Evolutionary conservation across 495 filamentous ascomycete genomes (phyloP).

Genomic region (Penicillium pancosmium): DNA sequence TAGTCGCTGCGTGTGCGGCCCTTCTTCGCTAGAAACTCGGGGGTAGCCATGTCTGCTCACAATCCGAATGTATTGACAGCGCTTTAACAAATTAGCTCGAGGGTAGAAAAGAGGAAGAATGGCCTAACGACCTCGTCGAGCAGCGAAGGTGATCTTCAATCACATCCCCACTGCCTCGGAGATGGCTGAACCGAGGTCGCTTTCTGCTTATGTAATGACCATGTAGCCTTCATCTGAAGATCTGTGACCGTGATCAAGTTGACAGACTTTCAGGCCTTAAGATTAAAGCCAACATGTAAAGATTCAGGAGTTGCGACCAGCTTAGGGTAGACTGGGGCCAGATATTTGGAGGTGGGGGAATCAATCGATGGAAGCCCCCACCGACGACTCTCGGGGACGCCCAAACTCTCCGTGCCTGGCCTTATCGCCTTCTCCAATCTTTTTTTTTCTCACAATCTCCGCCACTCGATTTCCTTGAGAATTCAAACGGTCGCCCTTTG

Average conservation of each 20-base stretch:
- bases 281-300: not conserved
- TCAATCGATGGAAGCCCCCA: not conserved
- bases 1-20: conserved; percentile 71
- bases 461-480: not conserved
- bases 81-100: not conserved
- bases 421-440: conserved; percentile 6
- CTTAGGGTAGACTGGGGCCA: not conserved
- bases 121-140: conserved; percentile 5
- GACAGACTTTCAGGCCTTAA: not conserved
- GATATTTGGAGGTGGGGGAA: conserved; percentile 3
- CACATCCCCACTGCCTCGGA: conserved; percentile 21
- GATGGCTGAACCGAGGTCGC: conserved; percentile 25
- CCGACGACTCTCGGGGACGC: not conserved
- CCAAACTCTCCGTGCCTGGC: not conserved
- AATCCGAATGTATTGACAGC: not conserved
- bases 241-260: not conserved
- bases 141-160: conserved; percentile 5
- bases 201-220: conserved; percentile 28
- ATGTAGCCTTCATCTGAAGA: conserved; percentile 9
- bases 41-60: conserved; percentile 25
- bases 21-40: conserved; percentile 57
- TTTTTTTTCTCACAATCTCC: not conserved
- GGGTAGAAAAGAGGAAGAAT: not conserved
- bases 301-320: not conserved
- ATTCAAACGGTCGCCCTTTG: conserved; percentile 3